These are phyloP conservation scores for Ormosia semicastrata DNA, from an alignment of 306 rosid genomes.

Conservation along the genomic window DNA sequence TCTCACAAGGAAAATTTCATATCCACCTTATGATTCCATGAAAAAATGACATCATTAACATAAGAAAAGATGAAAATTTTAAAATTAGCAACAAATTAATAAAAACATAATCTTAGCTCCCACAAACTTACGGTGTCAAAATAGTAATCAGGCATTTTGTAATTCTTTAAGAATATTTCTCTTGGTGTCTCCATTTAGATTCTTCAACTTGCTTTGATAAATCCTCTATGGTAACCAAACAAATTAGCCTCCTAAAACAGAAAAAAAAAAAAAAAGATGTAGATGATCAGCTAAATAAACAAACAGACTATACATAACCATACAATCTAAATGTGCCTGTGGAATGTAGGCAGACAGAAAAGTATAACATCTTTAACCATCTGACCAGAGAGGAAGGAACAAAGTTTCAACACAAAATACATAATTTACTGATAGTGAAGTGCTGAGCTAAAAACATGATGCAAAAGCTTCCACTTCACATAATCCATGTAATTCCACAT, in stretches of 20 bases:
- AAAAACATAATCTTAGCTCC: constrained; percentile 20
- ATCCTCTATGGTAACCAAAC: constrained; percentile 76
- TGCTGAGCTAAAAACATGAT: constrained; percentile 87
- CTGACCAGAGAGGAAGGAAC: constrained; percentile 6
- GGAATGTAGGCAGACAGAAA: not conserved
- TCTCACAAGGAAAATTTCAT: constrained; percentile 80
- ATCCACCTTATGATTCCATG: constrained; percentile 59
- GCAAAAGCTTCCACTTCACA: constrained; percentile 85
- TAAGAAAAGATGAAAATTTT: not conserved
- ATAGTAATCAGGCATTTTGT: constrained; percentile 87
- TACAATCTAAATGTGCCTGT: not conserved
- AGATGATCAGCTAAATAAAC: constrained; percentile 6
- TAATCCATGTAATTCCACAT: constrained; percentile 53
- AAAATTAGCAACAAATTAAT: constrained; percentile 18
- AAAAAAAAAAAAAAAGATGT: constrained; percentile 29
- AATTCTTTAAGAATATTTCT: constrained; percentile 90
- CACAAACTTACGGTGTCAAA: constrained; percentile 62
- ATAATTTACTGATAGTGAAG: constrained; percentile 56
- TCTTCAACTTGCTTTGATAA: constrained; percentile 64
- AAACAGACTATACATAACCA: not conserved
- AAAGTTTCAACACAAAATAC: not conserved
- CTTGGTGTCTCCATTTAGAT: constrained; percentile 72
- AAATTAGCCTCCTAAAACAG: constrained; percentile 53
- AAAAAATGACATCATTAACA: not conserved
- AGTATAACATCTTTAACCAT: not conserved